phyloP scores from a whole-genome alignment of 768 basidiomycete genomes.

The Boletus subcaerulescens region DNA sequence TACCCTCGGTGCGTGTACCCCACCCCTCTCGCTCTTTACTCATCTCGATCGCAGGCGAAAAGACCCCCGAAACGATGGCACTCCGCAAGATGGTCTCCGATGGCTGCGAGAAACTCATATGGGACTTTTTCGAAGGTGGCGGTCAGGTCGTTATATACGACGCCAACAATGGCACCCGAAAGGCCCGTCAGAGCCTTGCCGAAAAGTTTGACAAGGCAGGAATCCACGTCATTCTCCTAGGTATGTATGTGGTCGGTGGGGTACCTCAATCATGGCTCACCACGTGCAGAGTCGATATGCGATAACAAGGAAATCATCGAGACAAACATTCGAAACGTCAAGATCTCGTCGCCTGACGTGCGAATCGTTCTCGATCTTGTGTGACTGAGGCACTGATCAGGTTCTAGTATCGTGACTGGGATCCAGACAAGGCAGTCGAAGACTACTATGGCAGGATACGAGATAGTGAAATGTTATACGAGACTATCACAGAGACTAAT shows the following conservation, averaged over 20 bases:
- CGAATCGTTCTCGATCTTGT: conserved; percentile 28
- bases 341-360: conserved; percentile 97
- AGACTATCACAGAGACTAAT: conserved; percentile 85
- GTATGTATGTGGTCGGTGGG: conserved; percentile 40
- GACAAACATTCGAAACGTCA: conserved; percentile 91
- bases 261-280: conserved; percentile 3
- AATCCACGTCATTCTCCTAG: conserved; percentile 92
- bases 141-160: conserved; percentile 99
- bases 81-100: conserved; percentile 70
- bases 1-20: conserved; percentile 53
- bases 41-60: conserved; percentile 52
- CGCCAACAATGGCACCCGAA: conserved; percentile 86
- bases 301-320: conserved; percentile 92
- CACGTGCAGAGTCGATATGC: conserved; percentile 74
- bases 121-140: conserved; percentile 79
- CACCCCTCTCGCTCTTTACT: not conserved
- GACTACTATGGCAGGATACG: conserved; percentile 91
- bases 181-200: conserved; percentile 63
- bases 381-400: not conserved
- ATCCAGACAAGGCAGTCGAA: conserved; percentile 85
- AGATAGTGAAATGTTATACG: conserved; percentile 84
- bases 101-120: conserved; percentile 87
- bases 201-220: conserved; percentile 84
- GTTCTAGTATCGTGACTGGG: conserved; percentile 83
- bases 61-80: conserved; percentile 74